These are phyloP conservation scores for Rhizoclosmatium globosum DNA, from an alignment of 192 early-diverging fungal genomes.

Conservation along the genomic window DNA sequence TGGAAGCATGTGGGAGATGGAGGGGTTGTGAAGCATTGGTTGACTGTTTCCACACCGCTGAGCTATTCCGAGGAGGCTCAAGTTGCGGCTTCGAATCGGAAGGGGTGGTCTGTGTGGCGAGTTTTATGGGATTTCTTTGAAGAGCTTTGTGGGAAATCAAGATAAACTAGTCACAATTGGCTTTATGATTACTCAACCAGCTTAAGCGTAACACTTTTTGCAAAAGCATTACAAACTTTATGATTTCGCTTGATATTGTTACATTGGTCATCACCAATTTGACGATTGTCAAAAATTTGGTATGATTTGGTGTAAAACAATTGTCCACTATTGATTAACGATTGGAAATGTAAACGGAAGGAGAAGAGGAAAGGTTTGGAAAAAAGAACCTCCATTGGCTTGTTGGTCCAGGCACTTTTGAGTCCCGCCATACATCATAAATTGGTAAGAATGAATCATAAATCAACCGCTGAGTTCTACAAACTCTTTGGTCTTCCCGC, in stretches of 20 bases:
- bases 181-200: too few relatives aligned
- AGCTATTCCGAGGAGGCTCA: slow-evolving; percentile 1
- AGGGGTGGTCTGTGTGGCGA: background rate
- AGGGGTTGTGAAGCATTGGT: slow-evolving; percentile 9
- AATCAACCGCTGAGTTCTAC: background rate
- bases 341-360: too few relatives aligned
- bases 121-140: background rate
- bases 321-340: background rate
- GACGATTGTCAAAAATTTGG: background rate
- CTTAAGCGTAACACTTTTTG: too few relatives aligned
- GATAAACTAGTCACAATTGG: background rate
- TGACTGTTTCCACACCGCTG: slow-evolving; percentile 42
- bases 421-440: background rate
- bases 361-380: too few relatives aligned
- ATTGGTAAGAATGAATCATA: slow-evolving; percentile 7
- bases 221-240: too few relatives aligned
- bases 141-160: background rate
- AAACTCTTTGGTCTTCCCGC: background rate
- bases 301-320: background rate
- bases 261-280: background rate
- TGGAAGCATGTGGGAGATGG: background rate
- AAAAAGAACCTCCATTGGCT: background rate
- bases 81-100: slow-evolving; percentile 21
- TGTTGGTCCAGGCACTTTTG: background rate
- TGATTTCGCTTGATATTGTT: background rate